Evolutionary conservation across 1,284 basidiomycete genomes (phyloP).

Genomic region (Microbotryum scabiosae): DNA sequence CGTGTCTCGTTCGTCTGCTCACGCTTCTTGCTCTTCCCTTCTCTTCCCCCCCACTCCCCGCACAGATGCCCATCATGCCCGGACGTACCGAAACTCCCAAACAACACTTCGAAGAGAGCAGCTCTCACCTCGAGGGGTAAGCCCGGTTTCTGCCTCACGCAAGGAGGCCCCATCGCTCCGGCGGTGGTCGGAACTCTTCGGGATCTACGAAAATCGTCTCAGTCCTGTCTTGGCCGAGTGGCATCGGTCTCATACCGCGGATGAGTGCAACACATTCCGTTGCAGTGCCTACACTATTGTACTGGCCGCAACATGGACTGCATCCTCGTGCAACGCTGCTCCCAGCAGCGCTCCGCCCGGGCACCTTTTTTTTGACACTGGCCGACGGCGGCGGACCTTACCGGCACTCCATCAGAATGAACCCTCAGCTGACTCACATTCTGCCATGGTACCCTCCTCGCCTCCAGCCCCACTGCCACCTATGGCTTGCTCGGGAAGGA

Average conservation of each 20-base stretch:
- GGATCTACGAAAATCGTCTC: neutral
- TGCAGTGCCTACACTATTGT: neutral
- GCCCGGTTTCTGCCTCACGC: neutral
- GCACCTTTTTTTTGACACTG: no score
- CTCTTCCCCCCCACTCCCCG: neutral
- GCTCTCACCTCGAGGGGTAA: conserved; percentile 3
- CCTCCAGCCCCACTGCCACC: conserved; percentile 1
- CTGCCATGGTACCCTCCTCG: no score
- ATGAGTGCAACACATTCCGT: neutral
- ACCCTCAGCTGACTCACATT: conserved; percentile 1
- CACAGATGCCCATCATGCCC: conserved; percentile 6
- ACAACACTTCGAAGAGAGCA: conserved; percentile 21
- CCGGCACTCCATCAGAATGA: no score
- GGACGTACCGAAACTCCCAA: conserved; percentile 15
- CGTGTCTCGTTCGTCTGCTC: no score
- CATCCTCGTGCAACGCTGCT: no score
- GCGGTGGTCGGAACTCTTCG: no score
- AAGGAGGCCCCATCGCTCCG: no score
- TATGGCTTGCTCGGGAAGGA: conserved; percentile 66
- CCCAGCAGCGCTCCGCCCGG: neutral
- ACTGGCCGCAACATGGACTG: no score
- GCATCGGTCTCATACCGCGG: neutral
- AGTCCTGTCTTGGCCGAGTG: neutral
- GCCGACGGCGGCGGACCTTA: neutral
- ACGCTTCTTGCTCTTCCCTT: neutral